phyloP scores from a whole-genome alignment of 495 filamentous ascomycete species.

The Neurospora sp. region DNA sequence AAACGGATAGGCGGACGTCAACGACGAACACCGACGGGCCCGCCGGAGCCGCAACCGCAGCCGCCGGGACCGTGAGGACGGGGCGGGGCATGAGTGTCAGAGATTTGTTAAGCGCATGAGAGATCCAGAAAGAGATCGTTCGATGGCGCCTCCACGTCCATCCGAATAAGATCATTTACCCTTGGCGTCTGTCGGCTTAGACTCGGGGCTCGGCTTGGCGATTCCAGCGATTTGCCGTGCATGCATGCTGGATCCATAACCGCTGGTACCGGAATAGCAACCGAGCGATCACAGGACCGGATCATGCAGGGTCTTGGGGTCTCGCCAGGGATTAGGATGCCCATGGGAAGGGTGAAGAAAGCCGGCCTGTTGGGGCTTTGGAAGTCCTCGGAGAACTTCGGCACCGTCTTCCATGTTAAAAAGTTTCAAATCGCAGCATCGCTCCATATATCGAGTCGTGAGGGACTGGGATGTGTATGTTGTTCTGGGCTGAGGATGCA shows the following conservation, averaged over 20 bases:
- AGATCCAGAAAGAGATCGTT: neutral
- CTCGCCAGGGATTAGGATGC: neutral
- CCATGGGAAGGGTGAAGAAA: neutral
- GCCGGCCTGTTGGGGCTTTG: neutral
- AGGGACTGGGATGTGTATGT: neutral
- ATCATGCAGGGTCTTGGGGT: neutral
- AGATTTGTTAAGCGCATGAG: conserved; percentile 61
- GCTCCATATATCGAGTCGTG: neutral
- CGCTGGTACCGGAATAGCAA: neutral
- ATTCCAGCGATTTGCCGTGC: neutral
- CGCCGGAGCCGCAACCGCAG: conserved; percentile 6
- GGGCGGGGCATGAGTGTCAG: conserved; percentile 63
- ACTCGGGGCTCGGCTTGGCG: neutral
- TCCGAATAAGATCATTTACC: neutral
- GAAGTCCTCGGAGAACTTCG: neutral
- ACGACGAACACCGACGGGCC: neutral
- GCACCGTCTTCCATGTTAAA: neutral
- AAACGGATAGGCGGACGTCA: conserved; percentile 43
- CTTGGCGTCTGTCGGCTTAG: neutral
- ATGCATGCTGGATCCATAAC: neutral
- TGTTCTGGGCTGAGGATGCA: neutral
- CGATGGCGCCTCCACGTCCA: neutral
- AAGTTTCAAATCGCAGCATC: neutral
- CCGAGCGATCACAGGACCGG: neutral
- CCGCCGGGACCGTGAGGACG: neutral